Percentiles rank a stretch among this genome's conserved stretches.
Evolutionary conservation across 768 basidiomycete species (phyloP).

Genomic region (Lactarius deliciosus): DNA sequence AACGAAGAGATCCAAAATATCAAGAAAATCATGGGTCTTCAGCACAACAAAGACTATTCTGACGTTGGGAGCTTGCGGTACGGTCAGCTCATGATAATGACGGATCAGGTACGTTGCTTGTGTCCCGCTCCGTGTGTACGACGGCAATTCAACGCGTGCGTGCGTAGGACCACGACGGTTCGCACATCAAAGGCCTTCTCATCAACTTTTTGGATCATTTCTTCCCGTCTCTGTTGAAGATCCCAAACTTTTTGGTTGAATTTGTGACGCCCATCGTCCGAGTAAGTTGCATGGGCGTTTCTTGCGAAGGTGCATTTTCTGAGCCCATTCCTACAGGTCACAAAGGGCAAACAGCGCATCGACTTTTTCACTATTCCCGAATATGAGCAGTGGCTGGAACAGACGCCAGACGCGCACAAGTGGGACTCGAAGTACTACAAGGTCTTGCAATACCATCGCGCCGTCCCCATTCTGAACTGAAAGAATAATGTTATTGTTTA

Average conservation of each 20-base stretch:
- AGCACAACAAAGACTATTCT: conserved; percentile 88
- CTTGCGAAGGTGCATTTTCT: neutral
- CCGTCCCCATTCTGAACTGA: conserved; percentile 13
- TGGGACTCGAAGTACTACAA: conserved; percentile 98
- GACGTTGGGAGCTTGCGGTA: conserved; percentile 73
- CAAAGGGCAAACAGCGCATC: conserved; percentile 71
- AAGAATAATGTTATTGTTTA: conserved; percentile 35
- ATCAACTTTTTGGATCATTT: conserved; percentile 98
- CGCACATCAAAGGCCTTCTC: conserved; percentile 99
- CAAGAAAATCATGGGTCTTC: conserved; percentile 96
- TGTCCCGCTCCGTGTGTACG: neutral
- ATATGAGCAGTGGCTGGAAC: conserved; percentile 88
- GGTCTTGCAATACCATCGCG: conserved; percentile 46
- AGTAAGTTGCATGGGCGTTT: conserved; percentile 44
- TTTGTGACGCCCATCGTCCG: conserved; percentile 98
- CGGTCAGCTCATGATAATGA: conserved; percentile 98
- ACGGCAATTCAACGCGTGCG: neutral
- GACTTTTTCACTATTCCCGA: conserved; percentile 98
- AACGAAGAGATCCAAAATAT: conserved; percentile 97
- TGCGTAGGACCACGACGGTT: conserved; percentile 94
- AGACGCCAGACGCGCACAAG: conserved; percentile 68
- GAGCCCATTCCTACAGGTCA: conserved; percentile 48
- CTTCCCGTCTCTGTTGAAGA: conserved; percentile 88
- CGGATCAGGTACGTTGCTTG: conserved; percentile 77
- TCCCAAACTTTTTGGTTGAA: conserved; percentile 92